Evolutionary conservation across 1,139 yeast genomes (phyloP), one percentile per base, ranked within the genome.

Genomic region (Kurtzmaniella natalensis): DNA sequence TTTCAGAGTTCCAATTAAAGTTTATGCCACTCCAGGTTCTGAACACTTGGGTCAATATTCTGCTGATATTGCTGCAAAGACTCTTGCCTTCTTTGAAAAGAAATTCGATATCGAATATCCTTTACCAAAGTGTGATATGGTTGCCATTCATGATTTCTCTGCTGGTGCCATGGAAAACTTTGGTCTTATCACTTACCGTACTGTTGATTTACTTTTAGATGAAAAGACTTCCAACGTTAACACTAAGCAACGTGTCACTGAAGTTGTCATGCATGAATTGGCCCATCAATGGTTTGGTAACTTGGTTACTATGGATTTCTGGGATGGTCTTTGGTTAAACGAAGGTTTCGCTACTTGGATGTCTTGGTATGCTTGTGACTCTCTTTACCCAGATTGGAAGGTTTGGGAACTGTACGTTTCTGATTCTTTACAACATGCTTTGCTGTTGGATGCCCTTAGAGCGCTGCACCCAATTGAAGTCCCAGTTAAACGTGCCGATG

Each of bases 281-380:
- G 95, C 95, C 18, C 95, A 86, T 57, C 95, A 86, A 62, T 86
- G 95, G 95, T 86, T 86, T 57, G 95, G 95, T 45, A 81, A 86
- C 60, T 67, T 86, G 50, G 95, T 85, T 39, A 86, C 95, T 42
- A 86, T 86, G 95, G 85, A 84, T 49, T 86, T 92, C 87, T 86
- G 95, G 95, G 94, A 86, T 57, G 94, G 85, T 40, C 72, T 86
- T 44, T 86, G 95, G 94, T 72, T 86, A 46, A 86, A 86, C 57
- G 95, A 86, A 61, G 95, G 95, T 18, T 83, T 83, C 53, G 94
- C 92, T 34, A 83, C 92, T 33, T 82, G 85, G 89, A 84, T 84
- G 70, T 84, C 92, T 3, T 83, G 84, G 79, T 72, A 76, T 48
- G 84, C 94, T 3, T 76, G 84, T 47, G 83, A 85, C 56, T 68